Conservation (phyloP, 495 filamentous ascomycete genomes). For the Emericellopsis terricola region DNA sequence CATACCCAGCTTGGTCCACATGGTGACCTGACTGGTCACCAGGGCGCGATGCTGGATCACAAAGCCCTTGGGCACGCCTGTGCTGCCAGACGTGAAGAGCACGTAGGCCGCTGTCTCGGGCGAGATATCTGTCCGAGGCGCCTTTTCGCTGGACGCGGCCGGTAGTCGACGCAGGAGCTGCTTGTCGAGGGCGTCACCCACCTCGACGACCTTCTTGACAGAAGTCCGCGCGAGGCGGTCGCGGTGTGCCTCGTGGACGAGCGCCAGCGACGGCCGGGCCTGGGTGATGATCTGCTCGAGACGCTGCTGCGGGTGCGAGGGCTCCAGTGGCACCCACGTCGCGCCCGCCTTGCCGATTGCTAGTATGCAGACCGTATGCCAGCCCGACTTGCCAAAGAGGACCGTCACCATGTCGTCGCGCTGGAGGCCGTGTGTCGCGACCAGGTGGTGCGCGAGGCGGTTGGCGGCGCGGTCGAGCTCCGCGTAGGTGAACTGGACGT, state of each 20-base stretch:
- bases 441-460: background rate
- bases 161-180: too few species aligned
- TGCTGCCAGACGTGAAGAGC: conserved; percentile 1
- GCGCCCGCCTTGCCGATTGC: too few species aligned
- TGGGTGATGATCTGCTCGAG: background rate
- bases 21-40: background rate
- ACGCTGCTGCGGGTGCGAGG: background rate
- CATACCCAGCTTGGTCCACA: conserved; percentile 12
- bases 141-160: too few species aligned
- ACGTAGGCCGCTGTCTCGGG: conserved; percentile 1
- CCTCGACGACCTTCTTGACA: conserved; percentile 1
- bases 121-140: too few species aligned
- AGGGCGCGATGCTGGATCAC: conserved; percentile 1
- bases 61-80: conserved; percentile 1
- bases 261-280: too few species aligned
- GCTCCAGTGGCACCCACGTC: too few species aligned
- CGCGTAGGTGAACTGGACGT: conserved; percentile 17
- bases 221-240: too few species aligned
- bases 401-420: background rate
- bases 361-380: background rate
- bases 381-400: conserved; percentile 1
- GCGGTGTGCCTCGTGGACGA: too few species aligned
- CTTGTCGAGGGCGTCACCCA: background rate
- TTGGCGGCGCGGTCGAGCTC: conserved; percentile 3
- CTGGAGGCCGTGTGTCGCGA: background rate